phyloP scores from a whole-genome alignment of 2,329 filamentous ascomycete genomes.

The Colletotrichum liaoningense region DNA sequence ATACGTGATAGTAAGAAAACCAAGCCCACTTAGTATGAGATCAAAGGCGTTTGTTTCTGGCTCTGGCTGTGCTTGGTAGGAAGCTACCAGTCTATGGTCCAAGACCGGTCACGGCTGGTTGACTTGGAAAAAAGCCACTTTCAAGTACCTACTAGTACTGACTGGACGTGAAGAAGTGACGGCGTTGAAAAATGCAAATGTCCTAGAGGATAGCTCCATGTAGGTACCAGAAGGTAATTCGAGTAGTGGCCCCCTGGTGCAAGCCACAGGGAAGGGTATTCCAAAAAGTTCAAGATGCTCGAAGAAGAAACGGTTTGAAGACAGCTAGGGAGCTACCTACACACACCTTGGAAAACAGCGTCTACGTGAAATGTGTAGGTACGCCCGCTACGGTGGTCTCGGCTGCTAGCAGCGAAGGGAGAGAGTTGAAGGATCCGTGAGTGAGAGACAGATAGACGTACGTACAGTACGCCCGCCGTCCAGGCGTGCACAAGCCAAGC shows the following conservation, averaged over 20 bases:
- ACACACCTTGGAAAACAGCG: not conserved
- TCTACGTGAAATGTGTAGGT: not conserved
- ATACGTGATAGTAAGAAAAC: not conserved
- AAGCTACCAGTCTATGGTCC: not conserved
- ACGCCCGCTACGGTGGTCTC: not conserved
- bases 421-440: conserved; percentile 11
- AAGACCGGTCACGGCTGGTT: conserved; percentile 8
- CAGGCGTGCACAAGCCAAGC: not conserved
- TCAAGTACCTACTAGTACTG: conserved; percentile 5
- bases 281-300: not conserved
- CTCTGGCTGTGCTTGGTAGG: not conserved
- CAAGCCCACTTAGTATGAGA: not conserved
- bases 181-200: conserved; percentile 7
- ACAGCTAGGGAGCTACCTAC: not conserved
- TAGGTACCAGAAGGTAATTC: not conserved
- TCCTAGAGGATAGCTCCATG: not conserved
- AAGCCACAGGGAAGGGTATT: conserved; percentile 10
- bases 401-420: conserved; percentile 13
- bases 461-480: not conserved
- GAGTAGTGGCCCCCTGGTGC: not conserved
- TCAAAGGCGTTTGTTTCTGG: not conserved
- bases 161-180: not conserved
- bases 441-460: not conserved
- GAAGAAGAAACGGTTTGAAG: conserved; percentile 14
- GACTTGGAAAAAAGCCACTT: conserved; percentile 11